Percentiles rank a stretch among this genome's conserved stretches.
phyloP scores from a whole-genome alignment of 1,139 yeast species.

The Suzukiozyma palmioleophila region DNA sequence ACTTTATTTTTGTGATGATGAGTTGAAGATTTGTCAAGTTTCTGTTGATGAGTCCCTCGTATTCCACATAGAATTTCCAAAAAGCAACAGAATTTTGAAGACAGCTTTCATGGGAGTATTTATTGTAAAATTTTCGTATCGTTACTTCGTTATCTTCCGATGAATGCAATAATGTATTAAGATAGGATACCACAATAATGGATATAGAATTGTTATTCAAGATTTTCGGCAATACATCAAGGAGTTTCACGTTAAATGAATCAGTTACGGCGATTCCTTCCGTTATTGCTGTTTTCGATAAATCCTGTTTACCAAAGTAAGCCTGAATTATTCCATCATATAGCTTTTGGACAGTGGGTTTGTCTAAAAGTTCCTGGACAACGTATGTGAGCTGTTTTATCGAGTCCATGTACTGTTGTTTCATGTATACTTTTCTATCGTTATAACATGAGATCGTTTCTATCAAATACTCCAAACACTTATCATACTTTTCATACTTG shows the following conservation, averaged over 20 bases:
- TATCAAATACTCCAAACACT: conserved; percentile 25
- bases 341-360: conserved; percentile 6
- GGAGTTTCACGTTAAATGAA: conserved; percentile 7
- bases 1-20: conserved; percentile 40
- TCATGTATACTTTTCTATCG: conserved; percentile 14
- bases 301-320: conserved; percentile 16
- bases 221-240: conserved; percentile 12
- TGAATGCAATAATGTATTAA: conserved; percentile 10
- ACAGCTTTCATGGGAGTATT: conserved; percentile 31
- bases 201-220: conserved; percentile 32
- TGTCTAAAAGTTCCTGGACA: conserved; percentile 14
- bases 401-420: conserved; percentile 21
- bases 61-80: conserved; percentile 55
- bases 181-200: conserved; percentile 19
- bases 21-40: conserved; percentile 41
- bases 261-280: conserved; percentile 4
- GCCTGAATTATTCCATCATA: conserved; percentile 16
- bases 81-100: conserved; percentile 42
- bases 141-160: conserved; percentile 5
- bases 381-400: conserved; percentile 16
- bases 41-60: conserved; percentile 38
- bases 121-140: conserved; percentile 28
- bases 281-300: conserved; percentile 6
- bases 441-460: conserved; percentile 23
- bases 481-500: conserved; percentile 15